phyloP scores from a whole-genome alignment of 352 stramenopile genomes.

The Phytophthora sojae region DNA sequence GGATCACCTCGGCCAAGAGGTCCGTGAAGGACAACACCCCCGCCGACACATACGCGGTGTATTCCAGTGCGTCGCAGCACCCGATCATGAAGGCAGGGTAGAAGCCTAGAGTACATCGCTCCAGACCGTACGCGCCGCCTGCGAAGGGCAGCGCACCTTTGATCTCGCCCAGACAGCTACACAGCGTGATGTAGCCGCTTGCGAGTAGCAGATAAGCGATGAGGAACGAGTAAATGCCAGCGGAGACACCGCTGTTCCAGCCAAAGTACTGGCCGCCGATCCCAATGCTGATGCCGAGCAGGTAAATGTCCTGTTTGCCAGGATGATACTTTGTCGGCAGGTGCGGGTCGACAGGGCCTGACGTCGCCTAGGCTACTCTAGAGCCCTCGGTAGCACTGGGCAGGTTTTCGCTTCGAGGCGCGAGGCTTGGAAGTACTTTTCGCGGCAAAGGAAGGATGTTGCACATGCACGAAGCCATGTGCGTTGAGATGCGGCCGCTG shows the following conservation, averaged over 20 bases:
- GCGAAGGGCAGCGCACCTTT: constrained; percentile 44
- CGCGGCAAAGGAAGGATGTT: background rate
- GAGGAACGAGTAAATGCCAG: constrained; percentile 38
- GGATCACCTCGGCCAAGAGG: background rate
- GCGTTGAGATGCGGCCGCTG: background rate
- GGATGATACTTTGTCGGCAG: constrained; percentile 10
- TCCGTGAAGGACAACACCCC: constrained; percentile 26
- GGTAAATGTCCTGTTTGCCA: constrained; percentile 35
- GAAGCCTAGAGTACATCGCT: constrained; percentile 40
- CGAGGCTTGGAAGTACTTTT: background rate
- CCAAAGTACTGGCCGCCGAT: constrained; percentile 50
- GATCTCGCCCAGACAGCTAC: constrained; percentile 43
- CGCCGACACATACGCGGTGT: constrained; percentile 38
- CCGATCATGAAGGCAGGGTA: constrained; percentile 48
- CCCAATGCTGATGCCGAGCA: constrained; percentile 52
- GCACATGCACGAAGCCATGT: background rate
- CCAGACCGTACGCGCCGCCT: constrained; percentile 42
- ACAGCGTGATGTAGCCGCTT: constrained; percentile 39
- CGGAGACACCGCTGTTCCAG: constrained; percentile 44
- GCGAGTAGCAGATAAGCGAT: constrained; percentile 40
- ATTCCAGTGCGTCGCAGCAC: constrained; percentile 11
- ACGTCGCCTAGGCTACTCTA: background rate
- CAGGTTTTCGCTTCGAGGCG: background rate
- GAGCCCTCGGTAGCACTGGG: background rate
- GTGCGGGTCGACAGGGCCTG: background rate